Conservation (phyloP, 441 rosid species). For the Pelargonium myrrhifolium region DNA sequence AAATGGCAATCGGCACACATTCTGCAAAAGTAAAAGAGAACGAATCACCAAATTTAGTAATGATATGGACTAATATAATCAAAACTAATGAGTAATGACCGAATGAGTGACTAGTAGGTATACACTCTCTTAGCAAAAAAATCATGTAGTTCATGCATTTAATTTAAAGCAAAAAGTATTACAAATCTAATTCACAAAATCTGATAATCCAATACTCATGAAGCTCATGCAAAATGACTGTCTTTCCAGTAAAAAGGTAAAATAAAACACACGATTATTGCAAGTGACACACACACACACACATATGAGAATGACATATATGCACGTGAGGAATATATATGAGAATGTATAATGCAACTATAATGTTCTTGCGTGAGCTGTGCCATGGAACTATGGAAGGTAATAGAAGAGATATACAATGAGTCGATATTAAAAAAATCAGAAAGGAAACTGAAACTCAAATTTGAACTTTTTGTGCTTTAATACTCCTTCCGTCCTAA, state of each 20-base stretch:
- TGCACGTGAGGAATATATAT: too few species aligned
- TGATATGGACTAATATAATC: neutral
- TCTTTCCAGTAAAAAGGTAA: neutral
- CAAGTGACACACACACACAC: too few species aligned
- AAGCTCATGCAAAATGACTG: neutral
- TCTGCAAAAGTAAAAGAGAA: conserved; percentile 36
- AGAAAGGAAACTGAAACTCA: neutral
- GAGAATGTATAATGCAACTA: too few species aligned
- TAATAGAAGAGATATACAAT: neutral
- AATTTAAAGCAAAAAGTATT: neutral
- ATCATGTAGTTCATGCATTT: neutral
- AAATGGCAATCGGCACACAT: conserved; percentile 98
- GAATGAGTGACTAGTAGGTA: neutral
- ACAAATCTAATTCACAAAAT: neutral
- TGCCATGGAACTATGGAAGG: neutral
- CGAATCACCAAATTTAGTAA: neutral
- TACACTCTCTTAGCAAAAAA: neutral
- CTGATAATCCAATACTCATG: neutral
- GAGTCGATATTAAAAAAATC: neutral
- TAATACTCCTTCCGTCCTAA: too few species aligned
- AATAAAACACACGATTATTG: neutral
- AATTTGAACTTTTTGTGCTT: neutral
- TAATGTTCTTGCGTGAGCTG: neutral
- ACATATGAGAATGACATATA: too few species aligned
- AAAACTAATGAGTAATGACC: neutral